Evolutionary conservation across 352 stramenopile genomes (phyloP), one percentile per base, ranked within the genome.

Genomic region (Pythium plurisporium): DNA sequence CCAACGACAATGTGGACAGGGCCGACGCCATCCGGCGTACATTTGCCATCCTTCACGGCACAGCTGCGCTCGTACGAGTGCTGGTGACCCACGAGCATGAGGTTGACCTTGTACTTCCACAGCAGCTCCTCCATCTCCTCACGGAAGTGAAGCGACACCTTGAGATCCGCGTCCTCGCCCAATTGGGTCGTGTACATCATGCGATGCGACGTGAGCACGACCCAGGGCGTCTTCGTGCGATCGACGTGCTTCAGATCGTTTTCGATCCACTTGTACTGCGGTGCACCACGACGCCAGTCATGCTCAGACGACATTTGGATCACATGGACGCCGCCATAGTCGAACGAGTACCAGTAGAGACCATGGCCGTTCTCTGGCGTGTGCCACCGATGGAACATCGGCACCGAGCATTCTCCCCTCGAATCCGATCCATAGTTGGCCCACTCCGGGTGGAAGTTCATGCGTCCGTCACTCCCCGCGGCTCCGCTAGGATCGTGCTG

Each of bases 231-330:
- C 49, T 86, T 64, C 1, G 45, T 73, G 37, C 94, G 74, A 65
- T 98, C 81, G 7, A 98, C 78, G 33, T 26, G 59, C 48, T 75
- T 68, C 37, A 98, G 69, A 59, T 97, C 88, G 9, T 72, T 63
- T 50, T 97, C 74, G 22, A 98, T 60, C 83, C 89, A 98, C 38
- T 76, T 64, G 61, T 96, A 94, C 67, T 98, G 94, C 33, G 65
- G 64, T 4, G 88, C 96, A 22, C 88, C 90, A 25, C 63, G 66
- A 2, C 74, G 76, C 67, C 95, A 85, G 70, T 98, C 76, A 59
- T 98, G 90, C 59, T 98, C 94, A 20, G 83, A 92, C 25, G 80
- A 94, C 50, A 98, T 86, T 45, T 97, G 83, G 27, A 97, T 84
- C 17, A 96, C 94, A 48, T 97, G 88, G 7, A 98, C 79, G 30